Percentiles rank a stretch among this genome's conserved stretches.
Evolutionary conservation across 257 asterid genomes (phyloP).

Genomic region (Nicotiana obtusifolia): DNA sequence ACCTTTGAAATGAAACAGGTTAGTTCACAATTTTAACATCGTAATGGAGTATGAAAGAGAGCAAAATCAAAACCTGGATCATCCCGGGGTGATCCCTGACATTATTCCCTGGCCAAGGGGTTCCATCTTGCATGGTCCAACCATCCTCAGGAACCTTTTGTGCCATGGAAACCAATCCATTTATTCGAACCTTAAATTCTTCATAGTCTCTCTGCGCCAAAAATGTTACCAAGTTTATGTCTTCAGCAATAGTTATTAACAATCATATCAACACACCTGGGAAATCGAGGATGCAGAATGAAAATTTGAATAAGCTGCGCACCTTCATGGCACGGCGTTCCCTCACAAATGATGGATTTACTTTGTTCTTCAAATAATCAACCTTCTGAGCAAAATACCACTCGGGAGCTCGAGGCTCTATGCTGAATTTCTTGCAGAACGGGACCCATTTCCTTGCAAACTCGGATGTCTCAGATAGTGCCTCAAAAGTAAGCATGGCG

Average conservation of each 20-base stretch:
- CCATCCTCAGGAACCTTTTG: constrained; percentile 91
- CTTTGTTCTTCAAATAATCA: constrained; percentile 76
- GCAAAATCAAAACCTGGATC: constrained; percentile 62
- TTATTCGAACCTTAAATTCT: constrained; percentile 76
- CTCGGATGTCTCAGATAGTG: constrained; percentile 83
- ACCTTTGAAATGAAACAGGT: constrained; percentile 36
- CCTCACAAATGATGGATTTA: constrained; percentile 69
- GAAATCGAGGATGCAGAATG: background rate
- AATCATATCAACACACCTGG: constrained; percentile 1
- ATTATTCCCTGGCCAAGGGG: constrained; percentile 89
- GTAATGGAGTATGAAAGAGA: background rate
- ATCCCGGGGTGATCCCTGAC: constrained; percentile 91
- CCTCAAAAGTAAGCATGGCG: constrained; percentile 89
- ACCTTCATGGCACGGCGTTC: constrained; percentile 97
- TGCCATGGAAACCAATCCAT: constrained; percentile 75
- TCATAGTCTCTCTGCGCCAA: constrained; percentile 76
- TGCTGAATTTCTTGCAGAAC: constrained; percentile 67
- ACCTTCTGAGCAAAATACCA: constrained; percentile 80
- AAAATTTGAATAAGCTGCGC: constrained; percentile 3
- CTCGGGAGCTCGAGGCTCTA: constrained; percentile 94
- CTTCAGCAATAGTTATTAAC: background rate
- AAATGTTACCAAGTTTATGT: background rate
- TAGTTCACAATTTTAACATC: background rate
- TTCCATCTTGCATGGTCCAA: constrained; percentile 93
- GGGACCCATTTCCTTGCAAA: constrained; percentile 93